These are phyloP conservation scores for Murraya koenigii DNA, from an alignment of 345 rosid species.

Conservation along the genomic window DNA sequence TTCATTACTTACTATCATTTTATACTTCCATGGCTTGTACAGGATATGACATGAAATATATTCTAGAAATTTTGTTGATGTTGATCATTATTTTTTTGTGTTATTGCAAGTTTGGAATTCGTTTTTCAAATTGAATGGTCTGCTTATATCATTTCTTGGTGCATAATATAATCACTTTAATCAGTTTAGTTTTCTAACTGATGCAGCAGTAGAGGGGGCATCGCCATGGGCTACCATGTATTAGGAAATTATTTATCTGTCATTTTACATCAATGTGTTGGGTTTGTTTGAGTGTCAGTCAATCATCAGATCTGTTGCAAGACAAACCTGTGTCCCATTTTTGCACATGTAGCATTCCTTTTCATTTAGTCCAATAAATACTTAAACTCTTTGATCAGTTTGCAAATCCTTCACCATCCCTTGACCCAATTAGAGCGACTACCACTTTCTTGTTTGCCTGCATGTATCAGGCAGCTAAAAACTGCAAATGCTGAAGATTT, in stretches of 20 bases:
- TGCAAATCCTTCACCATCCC: not conserved
- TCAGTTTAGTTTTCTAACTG: not conserved
- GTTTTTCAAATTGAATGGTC: not conserved
- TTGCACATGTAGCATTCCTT: not conserved
- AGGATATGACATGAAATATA: not conserved
- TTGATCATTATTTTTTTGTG: slow-evolving; percentile 2
- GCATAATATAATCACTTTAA: not conserved
- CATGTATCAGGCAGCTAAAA: not conserved
- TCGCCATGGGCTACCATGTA: not conserved
- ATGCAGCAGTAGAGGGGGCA: not conserved
- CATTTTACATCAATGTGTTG: not conserved
- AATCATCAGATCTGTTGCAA: not conserved
- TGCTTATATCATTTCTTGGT: not conserved
- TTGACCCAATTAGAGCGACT: not conserved
- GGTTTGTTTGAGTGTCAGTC: not conserved
- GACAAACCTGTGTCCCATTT: not conserved
- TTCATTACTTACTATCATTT: not conserved
- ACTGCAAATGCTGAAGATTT: not conserved
- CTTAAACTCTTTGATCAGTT: not conserved
- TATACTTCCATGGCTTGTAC: not conserved
- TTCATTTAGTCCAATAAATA: not conserved
- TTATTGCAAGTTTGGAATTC: not conserved
- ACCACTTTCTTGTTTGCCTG: not conserved
- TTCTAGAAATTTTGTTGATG: not conserved
- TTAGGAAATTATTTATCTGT: not conserved